Base-by-base conservation (phyloP, 2,329 filamentous ascomycete genomes). In the Calonectria naviculata region DNA sequence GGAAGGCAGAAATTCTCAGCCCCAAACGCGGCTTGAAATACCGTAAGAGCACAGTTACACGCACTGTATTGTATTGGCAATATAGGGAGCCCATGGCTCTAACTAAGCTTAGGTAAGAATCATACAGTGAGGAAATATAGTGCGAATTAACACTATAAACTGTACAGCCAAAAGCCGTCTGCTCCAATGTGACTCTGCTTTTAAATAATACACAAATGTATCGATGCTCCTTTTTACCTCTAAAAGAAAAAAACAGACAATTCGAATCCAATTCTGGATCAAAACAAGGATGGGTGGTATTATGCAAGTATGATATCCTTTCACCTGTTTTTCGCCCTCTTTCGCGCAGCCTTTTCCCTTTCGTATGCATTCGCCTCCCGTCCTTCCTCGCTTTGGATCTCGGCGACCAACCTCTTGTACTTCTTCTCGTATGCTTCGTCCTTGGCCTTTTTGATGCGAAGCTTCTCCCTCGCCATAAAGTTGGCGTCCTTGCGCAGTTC, bases 381-480 rank as follows among this genome's bases (percentile, higher is more conserved):
- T 1, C 96, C 96, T 83, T 98, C 97, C 85, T 98, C 93, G 76
- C 93, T 94, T 85, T 99, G 96, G 78, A 99, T 98, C 89, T 98
- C 95, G 12, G 95, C 94, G 77, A 98, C 91, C 71, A 99, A 87
- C 75, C 93, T 91, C 88, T 93, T 94, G 87, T 96, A 97, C 89
- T 98, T 98, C 88, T 94, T 94, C 88, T 98, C 96, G 87, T 99
- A 98, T 75, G 94, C 95, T 69, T 90, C 91, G 87, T 98, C 97
- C 86, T 91, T 93, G 86, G 94, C 94, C 89, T 95, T 98, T 92
- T 98, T 98, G 87, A 97, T 89, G 78, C 91, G 90, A 79, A 99
- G 87, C 84, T 94, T 94, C 89, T 98, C 95, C 76, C 96, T 89
- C 38, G 95, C 95, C 86, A 98, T 91, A 81, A 99, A 98, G 83